phyloP scores from a whole-genome alignment of 805 yeast genomes.

The Lipomyces mesembrius region DNA sequence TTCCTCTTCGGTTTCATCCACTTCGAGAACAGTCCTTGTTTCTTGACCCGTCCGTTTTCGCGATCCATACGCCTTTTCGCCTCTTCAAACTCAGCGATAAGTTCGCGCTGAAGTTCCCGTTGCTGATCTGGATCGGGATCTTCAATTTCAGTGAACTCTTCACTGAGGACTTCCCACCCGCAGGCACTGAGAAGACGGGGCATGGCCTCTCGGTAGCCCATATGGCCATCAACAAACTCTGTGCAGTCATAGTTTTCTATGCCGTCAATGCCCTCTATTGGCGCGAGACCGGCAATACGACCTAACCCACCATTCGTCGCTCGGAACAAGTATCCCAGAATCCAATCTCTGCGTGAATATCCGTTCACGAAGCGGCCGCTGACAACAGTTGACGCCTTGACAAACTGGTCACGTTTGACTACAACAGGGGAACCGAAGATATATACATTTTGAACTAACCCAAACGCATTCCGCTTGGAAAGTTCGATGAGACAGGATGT shows the following conservation, averaged over 20 bases:
- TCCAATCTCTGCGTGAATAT: conserved; percentile 92
- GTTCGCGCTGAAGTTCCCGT: conserved; percentile 74
- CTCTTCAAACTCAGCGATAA: conserved; percentile 83
- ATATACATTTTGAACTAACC: conserved; percentile 85
- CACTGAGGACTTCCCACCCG: conserved; percentile 82
- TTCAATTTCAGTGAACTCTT: conserved; percentile 93
- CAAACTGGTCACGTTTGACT: conserved; percentile 74
- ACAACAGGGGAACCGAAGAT: conserved; percentile 89
- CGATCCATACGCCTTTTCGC: conserved; percentile 64
- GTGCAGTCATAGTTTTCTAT: conserved; percentile 90
- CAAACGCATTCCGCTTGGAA: conserved; percentile 83
- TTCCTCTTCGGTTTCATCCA: conserved; percentile 56
- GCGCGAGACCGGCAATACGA: conserved; percentile 87
- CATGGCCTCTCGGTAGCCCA: conserved; percentile 95
- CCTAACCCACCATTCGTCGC: conserved; percentile 95
- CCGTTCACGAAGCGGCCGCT: conserved; percentile 91
- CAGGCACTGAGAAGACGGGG: conserved; percentile 73
- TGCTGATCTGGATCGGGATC: conserved; percentile 90
- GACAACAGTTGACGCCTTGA: conserved; percentile 80
- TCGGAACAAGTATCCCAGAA: conserved; percentile 88
- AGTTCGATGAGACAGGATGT: conserved; percentile 87
- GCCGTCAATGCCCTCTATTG: conserved; percentile 63
- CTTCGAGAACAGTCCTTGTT: conserved; percentile 49
- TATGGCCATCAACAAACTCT: conserved; percentile 86
- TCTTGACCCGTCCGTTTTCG: conserved; percentile 41